These are phyloP conservation scores for Aspergillus ellipticus DNA, from an alignment of 495 filamentous ascomycete species.

Conservation along the genomic window DNA sequence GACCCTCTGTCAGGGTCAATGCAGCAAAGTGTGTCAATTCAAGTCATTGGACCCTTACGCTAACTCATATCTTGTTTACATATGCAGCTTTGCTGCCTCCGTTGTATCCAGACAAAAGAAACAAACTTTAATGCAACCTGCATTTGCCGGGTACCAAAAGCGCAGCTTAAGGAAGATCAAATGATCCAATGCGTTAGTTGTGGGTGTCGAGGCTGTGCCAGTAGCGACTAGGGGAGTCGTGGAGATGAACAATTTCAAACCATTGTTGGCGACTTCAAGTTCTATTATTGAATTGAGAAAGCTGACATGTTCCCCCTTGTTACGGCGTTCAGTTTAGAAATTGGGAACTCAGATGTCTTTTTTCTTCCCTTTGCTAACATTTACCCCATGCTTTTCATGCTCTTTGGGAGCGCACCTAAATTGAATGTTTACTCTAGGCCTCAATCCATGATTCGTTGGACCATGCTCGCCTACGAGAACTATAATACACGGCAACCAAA, in stretches of 20 bases:
- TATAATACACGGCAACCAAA: not conserved
- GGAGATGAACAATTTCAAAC: not conserved
- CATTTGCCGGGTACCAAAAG: conserved; percentile 93
- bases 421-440: not conserved
- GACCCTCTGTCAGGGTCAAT: not conserved
- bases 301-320: not conserved
- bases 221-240: conserved; percentile 60
- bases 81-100: conserved; percentile 78
- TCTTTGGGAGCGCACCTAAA: not conserved
- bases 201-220: conserved; percentile 88
- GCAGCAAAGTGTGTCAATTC: not conserved
- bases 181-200: conserved; percentile 93
- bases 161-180: conserved; percentile 85
- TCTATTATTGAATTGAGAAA: not conserved
- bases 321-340: not conserved
- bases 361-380: not conserved
- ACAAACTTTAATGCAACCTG: conserved; percentile 98
- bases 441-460: not conserved
- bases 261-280: not conserved
- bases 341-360: not conserved
- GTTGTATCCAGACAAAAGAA: conserved; percentile 98
- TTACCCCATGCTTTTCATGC: not conserved
- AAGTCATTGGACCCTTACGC: not conserved
- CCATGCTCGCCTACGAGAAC: not conserved
- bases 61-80: conserved; percentile 11